These are phyloP conservation scores for Ephemerocybe angulata DNA, from an alignment of 768 basidiomycete genomes.

Conservation along the genomic window DNA sequence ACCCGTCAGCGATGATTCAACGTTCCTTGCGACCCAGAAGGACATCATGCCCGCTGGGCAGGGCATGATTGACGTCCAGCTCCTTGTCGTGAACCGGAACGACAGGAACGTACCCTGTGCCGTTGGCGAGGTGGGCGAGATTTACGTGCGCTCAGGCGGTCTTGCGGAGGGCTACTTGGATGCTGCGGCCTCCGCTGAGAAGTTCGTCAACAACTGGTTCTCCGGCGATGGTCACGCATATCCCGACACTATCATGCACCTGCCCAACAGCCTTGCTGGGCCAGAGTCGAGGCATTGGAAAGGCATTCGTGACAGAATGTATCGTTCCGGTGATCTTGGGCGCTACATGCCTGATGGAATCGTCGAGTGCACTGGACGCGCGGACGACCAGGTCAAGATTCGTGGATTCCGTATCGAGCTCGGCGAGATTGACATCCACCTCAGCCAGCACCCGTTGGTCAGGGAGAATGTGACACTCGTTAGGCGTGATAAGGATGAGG, in stretches of 20 bases:
- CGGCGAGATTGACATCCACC: constrained; percentile 92
- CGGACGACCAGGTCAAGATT: constrained; percentile 99
- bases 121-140: constrained; percentile 96
- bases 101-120: constrained; percentile 85
- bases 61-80: constrained; percentile 97
- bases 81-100: constrained; percentile 89
- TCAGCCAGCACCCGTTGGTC: constrained; percentile 88
- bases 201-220: constrained; percentile 97
- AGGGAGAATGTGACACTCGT: constrained; percentile 99
- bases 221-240: constrained; percentile 41
- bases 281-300: constrained; percentile 86
- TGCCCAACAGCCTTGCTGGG: constrained; percentile 50
- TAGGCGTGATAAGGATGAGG: constrained; percentile 95
- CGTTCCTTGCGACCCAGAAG: constrained; percentile 91
- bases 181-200: constrained; percentile 74
- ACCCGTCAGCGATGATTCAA: constrained; percentile 74
- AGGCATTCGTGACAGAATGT: constrained; percentile 95
- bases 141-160: constrained; percentile 95
- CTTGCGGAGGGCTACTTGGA: constrained; percentile 95
- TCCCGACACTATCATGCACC: constrained; percentile 71
- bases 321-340: constrained; percentile 94
- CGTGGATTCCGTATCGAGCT: constrained; percentile 98
- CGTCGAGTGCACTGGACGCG: constrained; percentile 95
- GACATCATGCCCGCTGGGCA: constrained; percentile 97
- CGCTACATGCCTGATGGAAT: constrained; percentile 88